Evolutionary conservation across 805 yeast species (phyloP), one percentile per base, ranked within the genome.

Genomic region (Kodamaea nitidulidarum): DNA sequence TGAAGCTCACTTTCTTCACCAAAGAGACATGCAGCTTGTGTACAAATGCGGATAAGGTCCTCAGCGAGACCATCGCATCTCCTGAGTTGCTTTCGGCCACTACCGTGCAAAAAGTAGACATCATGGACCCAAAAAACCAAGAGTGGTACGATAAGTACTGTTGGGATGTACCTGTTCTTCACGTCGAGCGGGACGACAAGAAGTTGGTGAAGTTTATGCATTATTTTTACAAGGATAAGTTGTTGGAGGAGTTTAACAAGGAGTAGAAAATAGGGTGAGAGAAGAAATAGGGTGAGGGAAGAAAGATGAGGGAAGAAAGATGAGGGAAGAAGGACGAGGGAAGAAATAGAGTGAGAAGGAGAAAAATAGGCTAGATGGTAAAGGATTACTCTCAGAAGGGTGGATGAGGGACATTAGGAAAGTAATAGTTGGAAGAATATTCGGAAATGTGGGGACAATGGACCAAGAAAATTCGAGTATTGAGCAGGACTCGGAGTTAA

Each of bases 161-260:
- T 49, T 83, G 78, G 54, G 95, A 84, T 52, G 82, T 84, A 4
- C 95, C 95, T 0, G 95, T 84, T 0, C 53, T 84, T 30, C 90
- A 84, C 54, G 67, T 84, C 7, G 81, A 80, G 48, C 65, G 79
- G 42, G 62, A 54, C 1, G 58, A 55, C 5, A 61, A 51, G 24
- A 66, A 72, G 33, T 71, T 80, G 2, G 70, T 73, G 4, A 80
- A 78, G 50, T 77, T 80, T 52, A 82, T 84, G 83, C 91, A 84
- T 58, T 70, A 77, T 39, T 71, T 84, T 41, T 63, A 78, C 40
- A 70, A 71, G 32, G 74, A 72, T 4, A 80, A 79, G 42, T 54
- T 83, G 3, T 46, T 70, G 10, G 78, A 75, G 15, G 84, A 76
- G 47, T 63, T 82, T 20, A 39, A 39, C 21, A 67, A 67, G 46